A percentile compares a stretch with the other conserved stretches of the same genome.
Evolutionary conservation across 2,329 filamentous ascomycete species (phyloP).

Genomic region (Pseudogymnoascus sp.): DNA sequence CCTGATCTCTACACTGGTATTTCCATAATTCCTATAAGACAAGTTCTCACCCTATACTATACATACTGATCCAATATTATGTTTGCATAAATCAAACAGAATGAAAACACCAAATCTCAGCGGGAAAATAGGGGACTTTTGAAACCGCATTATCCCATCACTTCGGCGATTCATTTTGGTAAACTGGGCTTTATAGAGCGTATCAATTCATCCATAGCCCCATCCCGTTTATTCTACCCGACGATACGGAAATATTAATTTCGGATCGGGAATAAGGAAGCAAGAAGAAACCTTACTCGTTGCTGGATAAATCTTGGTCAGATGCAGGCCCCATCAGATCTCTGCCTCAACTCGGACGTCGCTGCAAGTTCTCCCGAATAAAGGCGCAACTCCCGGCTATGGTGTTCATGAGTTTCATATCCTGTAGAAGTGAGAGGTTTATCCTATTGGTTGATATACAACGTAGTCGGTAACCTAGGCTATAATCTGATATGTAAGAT

Average conservation of each 20-base stretch:
- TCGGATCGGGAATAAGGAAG: not conserved
- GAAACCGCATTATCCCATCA: not conserved
- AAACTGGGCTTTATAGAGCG: not conserved
- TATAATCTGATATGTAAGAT: not conserved
- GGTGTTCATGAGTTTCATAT: not conserved
- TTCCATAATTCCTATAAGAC: not conserved
- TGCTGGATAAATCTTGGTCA: conserved; percentile 1
- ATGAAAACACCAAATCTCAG: not conserved
- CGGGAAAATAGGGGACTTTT: not conserved
- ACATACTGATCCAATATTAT: not conserved
- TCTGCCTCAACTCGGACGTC: not conserved
- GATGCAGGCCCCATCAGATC: not conserved
- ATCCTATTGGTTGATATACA: not conserved
- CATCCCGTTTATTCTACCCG: not conserved
- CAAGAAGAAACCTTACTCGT: not conserved
- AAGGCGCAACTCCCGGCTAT: not conserved
- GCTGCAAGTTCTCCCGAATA: not conserved
- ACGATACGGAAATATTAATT: not conserved
- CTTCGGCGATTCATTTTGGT: not conserved
- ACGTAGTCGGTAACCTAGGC: not conserved
- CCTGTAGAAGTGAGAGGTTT: not conserved
- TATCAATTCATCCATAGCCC: conserved; percentile 1
- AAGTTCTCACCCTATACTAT: not conserved
- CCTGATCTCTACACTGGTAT: not conserved
- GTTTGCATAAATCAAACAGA: not conserved